A percentile compares a stretch with the other conserved stretches of the same genome.
Conservation (phyloP, 768 basidiomycete genomes). For the Ramaria sp. region DNA sequence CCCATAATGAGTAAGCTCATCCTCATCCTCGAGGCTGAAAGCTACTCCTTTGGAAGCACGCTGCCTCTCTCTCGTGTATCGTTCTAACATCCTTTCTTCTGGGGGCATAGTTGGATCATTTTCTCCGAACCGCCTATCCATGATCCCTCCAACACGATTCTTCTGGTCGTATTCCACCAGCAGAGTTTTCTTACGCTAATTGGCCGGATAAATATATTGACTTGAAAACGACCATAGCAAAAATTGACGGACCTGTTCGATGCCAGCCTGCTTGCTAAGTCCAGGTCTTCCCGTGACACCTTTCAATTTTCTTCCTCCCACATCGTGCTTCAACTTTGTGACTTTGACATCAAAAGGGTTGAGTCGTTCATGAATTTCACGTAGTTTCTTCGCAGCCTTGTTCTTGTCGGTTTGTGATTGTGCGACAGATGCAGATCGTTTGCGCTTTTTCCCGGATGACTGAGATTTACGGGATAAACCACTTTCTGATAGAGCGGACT, state of each 20-base stretch:
- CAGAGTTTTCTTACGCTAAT: constrained; percentile 75
- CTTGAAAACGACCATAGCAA: not conserved
- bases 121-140: constrained; percentile 96
- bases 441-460: constrained; percentile 55
- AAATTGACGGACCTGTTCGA: constrained; percentile 58
- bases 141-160: constrained; percentile 74
- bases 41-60: constrained; percentile 57
- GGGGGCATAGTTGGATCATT: constrained; percentile 84
- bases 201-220: constrained; percentile 3
- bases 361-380: constrained; percentile 73
- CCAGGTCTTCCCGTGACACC: constrained; percentile 78
- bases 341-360: constrained; percentile 95
- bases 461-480: constrained; percentile 59
- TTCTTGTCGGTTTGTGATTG: constrained; percentile 63
- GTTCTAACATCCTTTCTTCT: constrained; percentile 94
- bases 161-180: constrained; percentile 81
- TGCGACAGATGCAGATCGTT: constrained; percentile 36
- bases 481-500: constrained; percentile 68
- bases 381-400: constrained; percentile 68
- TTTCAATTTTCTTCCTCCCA: constrained; percentile 79
- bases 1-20: constrained; percentile 86
- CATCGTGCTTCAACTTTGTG: constrained; percentile 86
- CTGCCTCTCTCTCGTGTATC: constrained; percentile 88
- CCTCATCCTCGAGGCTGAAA: constrained; percentile 90
- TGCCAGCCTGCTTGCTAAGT: constrained; percentile 79